These are phyloP conservation scores for Beauveria varroae DNA, from an alignment of 2,329 filamentous ascomycete species.

Conservation along the genomic window DNA sequence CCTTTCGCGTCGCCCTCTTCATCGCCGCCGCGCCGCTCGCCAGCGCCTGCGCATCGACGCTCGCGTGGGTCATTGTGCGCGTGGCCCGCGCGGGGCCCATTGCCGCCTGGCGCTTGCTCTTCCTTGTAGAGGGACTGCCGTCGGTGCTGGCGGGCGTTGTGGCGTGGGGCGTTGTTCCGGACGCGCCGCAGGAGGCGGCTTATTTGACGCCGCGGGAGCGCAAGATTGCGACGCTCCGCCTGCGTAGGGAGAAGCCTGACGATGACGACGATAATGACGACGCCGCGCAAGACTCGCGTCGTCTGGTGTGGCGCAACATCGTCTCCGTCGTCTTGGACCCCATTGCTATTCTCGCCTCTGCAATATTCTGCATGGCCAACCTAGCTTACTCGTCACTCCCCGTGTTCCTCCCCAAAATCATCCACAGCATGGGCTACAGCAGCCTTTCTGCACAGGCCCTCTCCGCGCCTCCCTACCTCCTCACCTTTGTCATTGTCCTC, in stretches of 20 bases:
- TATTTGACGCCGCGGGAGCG: constrained; percentile 58
- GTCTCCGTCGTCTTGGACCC: constrained; percentile 55
- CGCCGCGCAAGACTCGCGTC: constrained; percentile 18
- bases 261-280: neutral
- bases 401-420: constrained; percentile 77
- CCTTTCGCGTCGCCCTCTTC: constrained; percentile 78
- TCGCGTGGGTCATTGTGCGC: constrained; percentile 73
- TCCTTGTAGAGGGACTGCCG: constrained; percentile 79
- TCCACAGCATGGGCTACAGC: constrained; percentile 68
- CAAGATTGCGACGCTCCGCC: constrained; percentile 62
- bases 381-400: constrained; percentile 83
- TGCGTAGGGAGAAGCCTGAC: constrained; percentile 42
- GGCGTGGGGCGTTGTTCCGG: constrained; percentile 70
- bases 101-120: constrained; percentile 78
- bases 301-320: constrained; percentile 49
- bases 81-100: constrained; percentile 55
- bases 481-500: constrained; percentile 66
- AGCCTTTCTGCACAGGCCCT: constrained; percentile 65
- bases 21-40: constrained; percentile 78
- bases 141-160: constrained; percentile 66
- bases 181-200: constrained; percentile 58
- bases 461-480: constrained; percentile 72
- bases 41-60: constrained; percentile 66
- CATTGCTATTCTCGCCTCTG: constrained; percentile 64
- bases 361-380: constrained; percentile 84